These are phyloP conservation scores for Recurvomyces mirabilis DNA, from an alignment of 495 filamentous ascomycete species.

Conservation along the genomic window DNA sequence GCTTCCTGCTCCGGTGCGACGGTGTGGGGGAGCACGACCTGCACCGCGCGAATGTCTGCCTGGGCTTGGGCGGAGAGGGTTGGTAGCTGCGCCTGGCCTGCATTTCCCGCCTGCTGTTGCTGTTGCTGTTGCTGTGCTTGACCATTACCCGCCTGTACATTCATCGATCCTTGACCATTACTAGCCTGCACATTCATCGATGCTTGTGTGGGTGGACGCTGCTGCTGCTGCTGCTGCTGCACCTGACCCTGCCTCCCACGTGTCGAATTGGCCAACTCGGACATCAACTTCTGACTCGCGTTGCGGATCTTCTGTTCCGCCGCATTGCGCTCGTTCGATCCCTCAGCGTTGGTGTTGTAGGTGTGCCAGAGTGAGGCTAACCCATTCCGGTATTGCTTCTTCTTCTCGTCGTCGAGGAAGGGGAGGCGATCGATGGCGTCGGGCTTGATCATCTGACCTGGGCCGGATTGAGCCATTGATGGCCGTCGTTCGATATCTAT, in stretches of 20 bases:
- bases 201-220: neutral
- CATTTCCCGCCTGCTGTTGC: conserved; percentile 8
- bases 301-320: conserved; percentile 20
- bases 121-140: conserved; percentile 13
- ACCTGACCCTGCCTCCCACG: conserved; percentile 1
- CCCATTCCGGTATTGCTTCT: conserved; percentile 20
- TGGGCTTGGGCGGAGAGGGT: neutral
- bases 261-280: neutral
- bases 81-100: neutral
- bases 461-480: too few relatives aligned
- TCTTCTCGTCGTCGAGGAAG: conserved; percentile 19
- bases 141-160: conserved; percentile 6
- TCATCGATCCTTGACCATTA: too few relatives aligned
- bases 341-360: conserved; percentile 16
- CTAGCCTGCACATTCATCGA: neutral
- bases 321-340: conserved; percentile 11
- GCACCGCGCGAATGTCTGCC: neutral
- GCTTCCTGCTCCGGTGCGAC: neutral
- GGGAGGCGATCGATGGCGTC: conserved; percentile 20
- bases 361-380: conserved; percentile 22
- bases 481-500: too few relatives aligned
- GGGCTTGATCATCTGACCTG: conserved; percentile 12
- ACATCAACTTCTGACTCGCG: conserved; percentile 8
- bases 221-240: conserved; percentile 9
- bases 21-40: neutral